phyloP scores from a whole-genome alignment of 2,329 filamentous ascomycete genomes.

The Chrysosporium queenslandicum region DNA sequence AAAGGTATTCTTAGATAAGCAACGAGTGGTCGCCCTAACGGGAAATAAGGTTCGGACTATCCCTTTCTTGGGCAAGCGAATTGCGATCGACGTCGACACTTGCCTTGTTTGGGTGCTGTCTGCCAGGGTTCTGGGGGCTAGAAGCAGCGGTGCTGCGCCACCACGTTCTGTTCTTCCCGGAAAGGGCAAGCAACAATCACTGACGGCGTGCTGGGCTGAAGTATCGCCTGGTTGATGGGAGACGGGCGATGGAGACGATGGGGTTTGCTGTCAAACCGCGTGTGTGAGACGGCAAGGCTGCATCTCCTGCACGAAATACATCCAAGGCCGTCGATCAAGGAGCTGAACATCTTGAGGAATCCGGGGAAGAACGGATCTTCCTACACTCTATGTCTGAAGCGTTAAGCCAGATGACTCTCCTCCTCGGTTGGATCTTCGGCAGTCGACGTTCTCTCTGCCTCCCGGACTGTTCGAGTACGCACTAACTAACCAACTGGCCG shows the following conservation, averaged over 20 bases:
- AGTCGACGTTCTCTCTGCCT: no score
- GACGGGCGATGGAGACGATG: not conserved
- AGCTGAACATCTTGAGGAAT: not conserved
- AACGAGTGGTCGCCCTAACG: not conserved
- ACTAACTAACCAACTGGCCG: no score
- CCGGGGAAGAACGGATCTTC: not conserved
- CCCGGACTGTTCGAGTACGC: no score
- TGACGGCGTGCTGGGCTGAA: no score
- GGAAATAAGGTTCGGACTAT: not conserved
- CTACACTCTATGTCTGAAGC: not conserved
- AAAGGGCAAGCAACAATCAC: no score
- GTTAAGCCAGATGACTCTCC: no score
- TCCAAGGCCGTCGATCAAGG: not conserved
- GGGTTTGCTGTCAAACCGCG: not conserved
- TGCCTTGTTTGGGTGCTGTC: not conserved
- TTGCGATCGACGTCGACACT: not conserved
- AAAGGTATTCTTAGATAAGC: not conserved
- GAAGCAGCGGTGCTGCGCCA: constrained; percentile 1
- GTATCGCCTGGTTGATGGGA: no score
- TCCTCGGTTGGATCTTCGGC: no score
- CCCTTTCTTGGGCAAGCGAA: not conserved
- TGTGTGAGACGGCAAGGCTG: not conserved
- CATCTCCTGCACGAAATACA: not conserved
- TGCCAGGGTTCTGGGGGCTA: not conserved
- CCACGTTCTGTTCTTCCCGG: not conserved